Evolutionary conservation across 352 stramenopile species (phyloP).

Genomic region (Globisporangium spiculum): DNA sequence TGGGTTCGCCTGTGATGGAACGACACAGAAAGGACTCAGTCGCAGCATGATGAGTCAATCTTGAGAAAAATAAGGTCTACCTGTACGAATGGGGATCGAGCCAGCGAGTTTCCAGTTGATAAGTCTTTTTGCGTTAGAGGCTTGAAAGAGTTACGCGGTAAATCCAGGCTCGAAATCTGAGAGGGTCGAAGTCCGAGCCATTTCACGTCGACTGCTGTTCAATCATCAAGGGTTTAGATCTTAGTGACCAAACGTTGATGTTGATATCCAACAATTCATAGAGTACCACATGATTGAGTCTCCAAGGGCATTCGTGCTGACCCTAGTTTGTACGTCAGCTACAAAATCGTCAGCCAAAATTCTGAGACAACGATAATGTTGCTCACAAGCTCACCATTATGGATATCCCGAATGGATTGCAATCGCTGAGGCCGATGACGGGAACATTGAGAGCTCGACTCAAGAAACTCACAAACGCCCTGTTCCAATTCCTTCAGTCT

Average conservation of each 20-base stretch:
- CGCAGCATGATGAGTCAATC: background rate
- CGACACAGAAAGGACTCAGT: background rate
- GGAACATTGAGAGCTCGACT: constrained; percentile 73
- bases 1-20: constrained; percentile 39
- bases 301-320: constrained; percentile 84
- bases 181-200: constrained; percentile 92
- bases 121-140: constrained; percentile 54
- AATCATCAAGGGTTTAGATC: background rate
- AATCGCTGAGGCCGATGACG: constrained; percentile 91
- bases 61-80: constrained; percentile 20
- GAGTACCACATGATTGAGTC: constrained; percentile 51
- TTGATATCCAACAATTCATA: background rate
- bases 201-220: constrained; percentile 74
- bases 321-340: constrained; percentile 90
- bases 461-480: constrained; percentile 86
- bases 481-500: constrained; percentile 1
- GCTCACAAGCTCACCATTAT: constrained; percentile 68
- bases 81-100: constrained; percentile 59
- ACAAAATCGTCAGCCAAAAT: background rate
- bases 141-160: constrained; percentile 60
- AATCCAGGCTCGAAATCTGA: constrained; percentile 44
- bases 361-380: background rate
- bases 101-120: constrained; percentile 36
- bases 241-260: background rate
- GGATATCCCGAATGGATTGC: constrained; percentile 92